A percentile compares a stretch with the other conserved stretches of the same genome.
These are phyloP conservation scores for Strigomonas culicis DNA, from an alignment of 208 protist species.

Conservation along the genomic window DNA sequence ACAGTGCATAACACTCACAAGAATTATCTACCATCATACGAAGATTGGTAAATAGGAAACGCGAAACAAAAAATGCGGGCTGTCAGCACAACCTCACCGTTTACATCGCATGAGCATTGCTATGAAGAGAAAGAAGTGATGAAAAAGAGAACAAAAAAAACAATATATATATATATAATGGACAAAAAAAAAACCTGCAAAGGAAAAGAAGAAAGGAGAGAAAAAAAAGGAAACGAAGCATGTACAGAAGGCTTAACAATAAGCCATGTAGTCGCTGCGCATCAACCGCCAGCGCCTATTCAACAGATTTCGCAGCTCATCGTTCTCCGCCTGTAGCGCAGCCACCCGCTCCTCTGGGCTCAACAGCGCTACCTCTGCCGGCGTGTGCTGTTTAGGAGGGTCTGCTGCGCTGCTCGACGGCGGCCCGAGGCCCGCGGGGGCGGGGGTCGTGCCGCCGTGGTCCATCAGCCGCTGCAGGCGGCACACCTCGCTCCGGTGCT, in stretches of 20 bases:
- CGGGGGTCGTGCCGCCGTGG: no score
- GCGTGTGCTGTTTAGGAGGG: no score
- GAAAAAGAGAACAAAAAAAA: conserved; percentile 6
- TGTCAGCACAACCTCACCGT: neutral
- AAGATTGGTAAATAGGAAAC: no score
- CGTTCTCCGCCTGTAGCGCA: neutral
- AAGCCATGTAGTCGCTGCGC: conserved; percentile 7
- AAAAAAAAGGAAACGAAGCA: neutral
- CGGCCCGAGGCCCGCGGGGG: conserved; percentile 30
- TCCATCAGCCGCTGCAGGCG: conserved; percentile 13
- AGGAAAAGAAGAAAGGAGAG: neutral
- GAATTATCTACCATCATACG: no score
- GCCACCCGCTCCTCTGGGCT: neutral
- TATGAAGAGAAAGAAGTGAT: neutral
- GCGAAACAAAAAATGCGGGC: no score
- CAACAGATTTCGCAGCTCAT: neutral
- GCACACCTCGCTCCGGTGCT: no score
- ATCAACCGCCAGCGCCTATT: conserved; percentile 4
- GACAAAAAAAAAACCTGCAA: neutral
- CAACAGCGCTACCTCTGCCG: no score
- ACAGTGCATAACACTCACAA: no score
- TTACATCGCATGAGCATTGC: neutral
- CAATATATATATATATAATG: neutral
- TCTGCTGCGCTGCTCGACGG: conserved; percentile 73
- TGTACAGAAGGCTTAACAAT: no score